Base-by-base conservation (phyloP, 805 yeast species). In the Torulaspora franciscae region DNA sequence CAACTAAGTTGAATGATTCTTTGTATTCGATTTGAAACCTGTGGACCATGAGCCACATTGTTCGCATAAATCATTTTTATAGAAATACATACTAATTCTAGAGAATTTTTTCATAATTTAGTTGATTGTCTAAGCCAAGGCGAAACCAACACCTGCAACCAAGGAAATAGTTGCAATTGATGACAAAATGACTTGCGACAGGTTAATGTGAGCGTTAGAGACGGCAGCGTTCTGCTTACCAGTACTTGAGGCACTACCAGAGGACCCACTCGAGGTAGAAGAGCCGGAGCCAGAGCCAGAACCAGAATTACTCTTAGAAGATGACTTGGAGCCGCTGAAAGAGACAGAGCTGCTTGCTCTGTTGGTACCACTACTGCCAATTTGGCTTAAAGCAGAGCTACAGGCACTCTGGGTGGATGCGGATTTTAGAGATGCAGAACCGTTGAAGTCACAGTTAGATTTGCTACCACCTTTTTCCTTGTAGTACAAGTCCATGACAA, bases 331-430 rank as follows among this genome's bases (percentile, higher is more conserved):
- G 37, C 52, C 51, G 28, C 52, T 60, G 44, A 64, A 58, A 37
- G 66, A 46, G 33, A 64, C 65, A 22, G 64, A 56, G 42, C 68
- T 74, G 35, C 77, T 60, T 46, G 81, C 72, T 24, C 78, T 49
- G 45, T 88, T 87, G 46, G 79, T 62, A 64, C 95, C 95, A 40
- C 75, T 73, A 48, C 75, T 50, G 62, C 95, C 95, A 55, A 90
- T 89, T 54, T 80, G 75, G 17, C 68, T 64, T 53, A 86, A 62
- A 54, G 73, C 70, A 40, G 84, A 70, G 14, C 79, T 56, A 70
- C 89, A 83, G 13, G 75, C 61, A 33, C 77, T 68, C 35, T 74
- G 76, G 30, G 80, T 73, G 36, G 77, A 54, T 30, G 76, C 77
- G 29, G 52, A 36, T 46, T 68, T 68, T 56, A 81, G 53, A 37